phyloP scores from a whole-genome alignment of 345 rosid species.

The Chamaenerion angustifolium region DNA sequence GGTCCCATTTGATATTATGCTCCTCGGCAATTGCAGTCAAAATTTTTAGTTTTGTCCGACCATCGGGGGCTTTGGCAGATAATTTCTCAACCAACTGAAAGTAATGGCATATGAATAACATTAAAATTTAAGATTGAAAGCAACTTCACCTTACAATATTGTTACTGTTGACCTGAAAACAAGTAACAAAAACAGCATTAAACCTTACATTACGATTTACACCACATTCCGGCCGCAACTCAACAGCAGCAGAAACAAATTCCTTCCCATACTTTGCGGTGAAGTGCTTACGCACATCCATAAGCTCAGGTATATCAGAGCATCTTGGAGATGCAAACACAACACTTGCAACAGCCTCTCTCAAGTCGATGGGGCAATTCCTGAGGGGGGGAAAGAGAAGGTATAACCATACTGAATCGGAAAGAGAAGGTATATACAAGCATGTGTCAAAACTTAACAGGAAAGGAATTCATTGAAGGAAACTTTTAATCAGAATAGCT shows the following conservation, averaged over 20 bases:
- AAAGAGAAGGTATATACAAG: neutral
- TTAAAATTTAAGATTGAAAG: no score
- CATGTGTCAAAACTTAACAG: no score
- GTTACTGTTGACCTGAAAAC: neutral
- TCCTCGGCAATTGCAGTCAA: slow-evolving; percentile 67
- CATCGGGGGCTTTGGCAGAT: slow-evolving; percentile 77
- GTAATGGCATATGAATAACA: neutral
- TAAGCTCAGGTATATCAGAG: slow-evolving; percentile 61
- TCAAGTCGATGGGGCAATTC: slow-evolving; percentile 81
- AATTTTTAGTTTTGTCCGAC: slow-evolving; percentile 57
- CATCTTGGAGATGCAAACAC: slow-evolving; percentile 73
- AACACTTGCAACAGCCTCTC: slow-evolving; percentile 71
- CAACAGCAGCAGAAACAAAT: slow-evolving; percentile 57
- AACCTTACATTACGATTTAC: slow-evolving; percentile 69
- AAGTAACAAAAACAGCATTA: neutral
- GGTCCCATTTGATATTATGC: slow-evolving; percentile 68
- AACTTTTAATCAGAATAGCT: no score
- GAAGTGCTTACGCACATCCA: slow-evolving; percentile 59
- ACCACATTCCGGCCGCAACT: slow-evolving; percentile 71
- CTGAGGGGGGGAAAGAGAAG: slow-evolving; percentile 20
- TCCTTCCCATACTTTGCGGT: slow-evolving; percentile 84
- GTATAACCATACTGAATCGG: neutral
- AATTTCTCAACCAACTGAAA: slow-evolving; percentile 69
- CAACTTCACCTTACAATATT: no score
- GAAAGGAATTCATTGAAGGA: no score